A percentile compares a stretch with the other conserved stretches of the same genome.
These are phyloP conservation scores for Neopestalotiopsis clavispora DNA, from an alignment of 2,329 filamentous ascomycete genomes.

Conservation along the genomic window DNA sequence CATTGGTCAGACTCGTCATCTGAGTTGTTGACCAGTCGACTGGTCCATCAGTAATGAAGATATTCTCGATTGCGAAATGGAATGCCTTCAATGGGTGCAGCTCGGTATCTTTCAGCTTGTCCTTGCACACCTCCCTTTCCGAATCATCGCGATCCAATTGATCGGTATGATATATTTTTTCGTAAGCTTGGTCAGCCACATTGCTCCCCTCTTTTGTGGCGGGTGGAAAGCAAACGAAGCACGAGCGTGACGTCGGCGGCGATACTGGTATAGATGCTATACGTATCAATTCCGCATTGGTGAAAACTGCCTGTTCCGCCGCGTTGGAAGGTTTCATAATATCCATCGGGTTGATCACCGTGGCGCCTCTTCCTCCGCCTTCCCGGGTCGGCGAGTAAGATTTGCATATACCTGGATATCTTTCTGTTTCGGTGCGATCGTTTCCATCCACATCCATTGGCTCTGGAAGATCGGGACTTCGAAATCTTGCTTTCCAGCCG, in stretches of 20 bases:
- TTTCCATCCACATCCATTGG: constrained; percentile 35
- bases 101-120: neutral
- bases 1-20: constrained; percentile 19
- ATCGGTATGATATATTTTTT: neutral
- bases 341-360: constrained; percentile 35
- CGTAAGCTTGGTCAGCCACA: neutral
- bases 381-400: constrained; percentile 35
- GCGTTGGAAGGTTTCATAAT: constrained; percentile 37
- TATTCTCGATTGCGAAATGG: neutral
- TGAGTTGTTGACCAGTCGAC: constrained; percentile 17
- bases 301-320: constrained; percentile 37
- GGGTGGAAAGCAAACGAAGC: constrained; percentile 27
- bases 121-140: neutral
- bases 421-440: constrained; percentile 24
- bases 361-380: constrained; percentile 31
- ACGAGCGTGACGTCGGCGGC: constrained; percentile 31
- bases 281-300: constrained; percentile 30
- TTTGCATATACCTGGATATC: constrained; percentile 28
- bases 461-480: constrained; percentile 40
- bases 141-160: neutral
- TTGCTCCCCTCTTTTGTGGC: constrained; percentile 22
- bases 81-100: neutral
- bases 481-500: constrained; percentile 28
- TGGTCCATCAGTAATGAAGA: constrained; percentile 8
- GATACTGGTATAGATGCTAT: constrained; percentile 31